phyloP scores from a whole-genome alignment of 1,284 basidiomycete species.

The Pascua guehoae region DNA sequence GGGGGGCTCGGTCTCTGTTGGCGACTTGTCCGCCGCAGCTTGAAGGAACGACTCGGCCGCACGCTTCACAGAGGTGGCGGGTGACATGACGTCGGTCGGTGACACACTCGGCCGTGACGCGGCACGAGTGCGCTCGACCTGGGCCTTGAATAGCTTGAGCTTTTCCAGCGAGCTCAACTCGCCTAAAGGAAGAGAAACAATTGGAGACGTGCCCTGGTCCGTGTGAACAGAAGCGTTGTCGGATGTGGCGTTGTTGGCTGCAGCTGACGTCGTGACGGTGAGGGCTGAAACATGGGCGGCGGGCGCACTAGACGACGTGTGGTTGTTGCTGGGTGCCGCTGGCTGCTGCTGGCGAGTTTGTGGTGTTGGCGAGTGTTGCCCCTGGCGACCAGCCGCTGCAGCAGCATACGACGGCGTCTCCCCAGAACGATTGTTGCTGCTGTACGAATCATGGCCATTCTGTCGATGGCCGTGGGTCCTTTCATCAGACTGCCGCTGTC shows the following conservation, averaged over 20 bases:
- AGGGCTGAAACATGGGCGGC: background rate
- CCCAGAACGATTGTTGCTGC: too few relatives aligned
- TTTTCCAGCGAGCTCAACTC: slow-evolving; percentile 17
- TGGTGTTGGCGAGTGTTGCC: background rate
- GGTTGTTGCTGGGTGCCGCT: background rate
- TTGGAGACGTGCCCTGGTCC: background rate
- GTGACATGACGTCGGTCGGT: background rate
- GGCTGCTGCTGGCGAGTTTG: background rate
- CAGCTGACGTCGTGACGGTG: background rate
- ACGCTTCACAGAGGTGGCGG: background rate
- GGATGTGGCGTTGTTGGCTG: background rate
- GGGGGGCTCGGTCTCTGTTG: background rate
- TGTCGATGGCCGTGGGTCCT: too few relatives aligned
- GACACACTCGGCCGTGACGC: background rate
- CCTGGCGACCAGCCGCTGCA: too few relatives aligned
- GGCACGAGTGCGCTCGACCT: slow-evolving; percentile 14
- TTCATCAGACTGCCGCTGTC: too few relatives aligned
- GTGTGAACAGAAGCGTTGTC: too few relatives aligned
- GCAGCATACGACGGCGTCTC: too few relatives aligned
- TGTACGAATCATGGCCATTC: too few relatives aligned
- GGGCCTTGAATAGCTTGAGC: slow-evolving; percentile 18
- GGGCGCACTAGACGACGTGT: background rate
- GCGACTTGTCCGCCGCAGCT: background rate
- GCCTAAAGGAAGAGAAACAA: background rate
- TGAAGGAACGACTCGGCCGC: slow-evolving; percentile 13